phyloP scores from a whole-genome alignment of 352 stramenopile genomes.

The Phytopythium montanum region DNA sequence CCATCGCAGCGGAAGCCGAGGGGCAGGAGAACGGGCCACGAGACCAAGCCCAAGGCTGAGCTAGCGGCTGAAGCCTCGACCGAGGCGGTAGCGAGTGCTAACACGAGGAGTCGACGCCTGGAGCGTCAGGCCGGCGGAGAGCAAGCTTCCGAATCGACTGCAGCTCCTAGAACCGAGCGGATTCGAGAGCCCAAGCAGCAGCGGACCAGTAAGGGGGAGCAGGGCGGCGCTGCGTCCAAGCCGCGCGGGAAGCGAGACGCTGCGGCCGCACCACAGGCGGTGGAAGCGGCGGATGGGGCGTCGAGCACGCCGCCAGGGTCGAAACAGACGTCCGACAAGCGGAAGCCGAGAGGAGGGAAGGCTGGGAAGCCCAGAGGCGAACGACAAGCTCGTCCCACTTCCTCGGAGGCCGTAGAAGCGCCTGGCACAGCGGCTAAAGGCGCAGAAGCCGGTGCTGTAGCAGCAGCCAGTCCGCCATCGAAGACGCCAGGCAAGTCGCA shows the following conservation, averaged over 20 bases:
- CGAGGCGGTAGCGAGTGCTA: not conserved
- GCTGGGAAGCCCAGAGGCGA: not conserved
- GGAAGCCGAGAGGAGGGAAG: not conserved
- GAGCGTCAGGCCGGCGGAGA: slow-evolving; percentile 11
- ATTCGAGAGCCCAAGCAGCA: not conserved
- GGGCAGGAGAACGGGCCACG: not conserved
- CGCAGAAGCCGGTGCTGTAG: not conserved
- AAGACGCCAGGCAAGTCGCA: slow-evolving; percentile 1
- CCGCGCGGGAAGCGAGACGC: not conserved
- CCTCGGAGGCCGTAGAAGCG: not conserved
- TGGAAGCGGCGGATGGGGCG: not conserved
- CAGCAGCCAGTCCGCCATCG: not conserved
- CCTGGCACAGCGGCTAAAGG: not conserved
- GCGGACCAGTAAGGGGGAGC: not conserved
- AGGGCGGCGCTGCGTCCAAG: not conserved
- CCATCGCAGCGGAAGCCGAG: not conserved
- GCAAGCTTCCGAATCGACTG: slow-evolving; percentile 12
- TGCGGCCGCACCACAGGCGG: not conserved
- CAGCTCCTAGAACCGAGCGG: not conserved
- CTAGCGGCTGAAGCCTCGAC: not conserved
- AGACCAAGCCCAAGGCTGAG: not conserved
- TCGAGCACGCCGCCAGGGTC: not conserved
- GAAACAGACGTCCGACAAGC: not conserved
- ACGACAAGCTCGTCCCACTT: not conserved
- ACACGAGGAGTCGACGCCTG: not conserved